Percentiles rank a stretch among this genome's conserved stretches.
These are phyloP conservation scores for Psilocybe cyanescens DNA, from an alignment of 768 basidiomycete species.

Conservation along the genomic window DNA sequence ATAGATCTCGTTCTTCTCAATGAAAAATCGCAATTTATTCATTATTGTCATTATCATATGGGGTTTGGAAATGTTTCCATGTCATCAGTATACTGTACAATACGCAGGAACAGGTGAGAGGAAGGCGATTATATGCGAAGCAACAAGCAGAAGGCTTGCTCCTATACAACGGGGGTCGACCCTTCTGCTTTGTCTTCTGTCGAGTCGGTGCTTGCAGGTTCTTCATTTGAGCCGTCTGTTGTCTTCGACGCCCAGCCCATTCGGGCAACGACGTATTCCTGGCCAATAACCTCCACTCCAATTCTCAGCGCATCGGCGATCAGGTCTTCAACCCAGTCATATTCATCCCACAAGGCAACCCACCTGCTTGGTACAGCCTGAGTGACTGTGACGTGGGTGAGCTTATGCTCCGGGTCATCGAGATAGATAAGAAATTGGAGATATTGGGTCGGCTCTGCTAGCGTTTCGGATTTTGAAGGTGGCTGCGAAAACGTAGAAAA, in stretches of 20 bases:
- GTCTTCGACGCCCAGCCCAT: slow-evolving; percentile 76
- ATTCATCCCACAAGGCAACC: slow-evolving; percentile 89
- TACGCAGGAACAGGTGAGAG: background rate
- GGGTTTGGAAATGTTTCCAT: slow-evolving; percentile 1
- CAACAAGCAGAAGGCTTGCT: background rate
- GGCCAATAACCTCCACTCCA: slow-evolving; percentile 88
- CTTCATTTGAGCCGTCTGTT: slow-evolving; percentile 23
- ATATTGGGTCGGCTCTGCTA: slow-evolving; percentile 45
- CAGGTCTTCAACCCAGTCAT: slow-evolving; percentile 96
- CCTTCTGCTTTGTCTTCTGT: slow-evolving; percentile 32
- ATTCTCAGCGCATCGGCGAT: slow-evolving; percentile 86
- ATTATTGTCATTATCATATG: slow-evolving; percentile 17
- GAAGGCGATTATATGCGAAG: background rate
- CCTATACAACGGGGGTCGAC: slow-evolving; percentile 18
- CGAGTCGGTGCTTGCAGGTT: slow-evolving; percentile 19
- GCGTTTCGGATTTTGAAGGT: slow-evolving; percentile 28
- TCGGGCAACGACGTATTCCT: slow-evolving; percentile 85
- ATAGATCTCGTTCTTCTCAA: slow-evolving; percentile 2
- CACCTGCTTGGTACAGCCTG: slow-evolving; percentile 86
- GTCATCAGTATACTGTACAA: slow-evolving; percentile 16
- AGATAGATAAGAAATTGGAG: slow-evolving; percentile 76
- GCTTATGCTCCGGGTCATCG: slow-evolving; percentile 77
- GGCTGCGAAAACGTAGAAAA: slow-evolving; percentile 57
- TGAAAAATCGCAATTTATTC: slow-evolving; percentile 7
- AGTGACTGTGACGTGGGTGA: slow-evolving; percentile 77